Evolutionary conservation across 2,329 filamentous ascomycete species (phyloP).

Genomic region (Myriangium duriaei): DNA sequence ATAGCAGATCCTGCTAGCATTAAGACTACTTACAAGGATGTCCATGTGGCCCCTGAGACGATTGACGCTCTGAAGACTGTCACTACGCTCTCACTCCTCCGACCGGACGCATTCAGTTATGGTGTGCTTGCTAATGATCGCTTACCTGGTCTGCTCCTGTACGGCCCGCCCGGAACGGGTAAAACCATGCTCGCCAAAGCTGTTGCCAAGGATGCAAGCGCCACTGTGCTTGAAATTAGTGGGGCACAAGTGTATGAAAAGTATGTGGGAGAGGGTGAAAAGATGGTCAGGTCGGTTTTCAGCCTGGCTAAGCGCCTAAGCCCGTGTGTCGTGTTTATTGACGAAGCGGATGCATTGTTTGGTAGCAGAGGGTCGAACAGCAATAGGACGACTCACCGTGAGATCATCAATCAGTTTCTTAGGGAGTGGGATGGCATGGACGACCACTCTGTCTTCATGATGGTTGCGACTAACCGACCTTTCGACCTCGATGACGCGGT

Average conservation of each 20-base stretch:
- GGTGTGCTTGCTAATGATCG: conserved; percentile 84
- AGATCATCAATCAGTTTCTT: conserved; percentile 92
- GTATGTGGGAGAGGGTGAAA: conserved; percentile 92
- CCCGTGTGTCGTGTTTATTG: conserved; percentile 90
- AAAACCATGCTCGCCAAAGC: conserved; percentile 68
- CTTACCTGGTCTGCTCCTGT: conserved; percentile 89
- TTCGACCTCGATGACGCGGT: conserved; percentile 90
- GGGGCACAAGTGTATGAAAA: conserved; percentile 91
- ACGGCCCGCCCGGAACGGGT: conserved; percentile 80
- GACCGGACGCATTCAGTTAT: conserved; percentile 92
- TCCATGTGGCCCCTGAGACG: conserved; percentile 71
- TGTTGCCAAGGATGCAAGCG: conserved; percentile 52
- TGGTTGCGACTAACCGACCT: conserved; percentile 92
- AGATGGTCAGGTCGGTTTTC: conserved; percentile 89
- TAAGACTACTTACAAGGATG: conserved; percentile 73
- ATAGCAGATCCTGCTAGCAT: conserved; percentile 74
- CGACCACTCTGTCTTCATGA: conserved; percentile 71
- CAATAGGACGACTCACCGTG: conserved; percentile 61
- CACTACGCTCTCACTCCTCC: conserved; percentile 72
- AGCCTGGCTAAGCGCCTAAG: conserved; percentile 79
- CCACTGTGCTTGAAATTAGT: conserved; percentile 67
- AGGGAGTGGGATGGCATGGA: conserved; percentile 95
- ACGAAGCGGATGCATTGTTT: conserved; percentile 89
- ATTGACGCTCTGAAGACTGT: conserved; percentile 79
- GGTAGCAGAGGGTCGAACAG: conserved; percentile 57